Percentiles rank a stretch among this genome's conserved stretches.
Evolutionary conservation across 192 early-diverging fungal species (phyloP).

Genomic region (Oehlia diaphana): DNA sequence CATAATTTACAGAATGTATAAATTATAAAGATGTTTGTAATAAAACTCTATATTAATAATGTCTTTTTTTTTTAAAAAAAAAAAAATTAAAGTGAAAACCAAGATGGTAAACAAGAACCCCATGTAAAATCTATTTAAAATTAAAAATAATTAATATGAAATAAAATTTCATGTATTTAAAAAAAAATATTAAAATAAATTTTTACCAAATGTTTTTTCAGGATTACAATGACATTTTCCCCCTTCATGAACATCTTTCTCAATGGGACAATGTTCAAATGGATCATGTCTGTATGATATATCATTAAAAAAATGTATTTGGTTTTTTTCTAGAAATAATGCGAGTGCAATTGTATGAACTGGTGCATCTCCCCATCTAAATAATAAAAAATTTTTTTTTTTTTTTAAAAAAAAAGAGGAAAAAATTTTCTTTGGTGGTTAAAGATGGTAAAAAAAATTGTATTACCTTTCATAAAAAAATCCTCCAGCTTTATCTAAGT

Average conservation of each 20-base stretch:
- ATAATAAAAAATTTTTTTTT: neutral
- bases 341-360: conserved; percentile 72
- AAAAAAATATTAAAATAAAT: neutral
- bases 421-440: neutral
- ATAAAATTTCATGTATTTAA: neutral
- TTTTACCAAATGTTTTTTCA: conserved; percentile 52
- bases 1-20: neutral
- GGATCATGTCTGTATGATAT: conserved; percentile 70
- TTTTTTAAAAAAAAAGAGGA: neutral
- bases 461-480: too few relatives aligned
- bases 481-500: too few relatives aligned
- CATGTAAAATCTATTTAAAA: neutral
- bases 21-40: neutral
- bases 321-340: conserved; percentile 58
- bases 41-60: neutral
- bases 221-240: conserved; percentile 54
- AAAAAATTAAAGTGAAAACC: neutral
- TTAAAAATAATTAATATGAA: neutral
- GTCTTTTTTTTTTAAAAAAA: neutral
- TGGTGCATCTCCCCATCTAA: conserved; percentile 74
- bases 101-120: neutral
- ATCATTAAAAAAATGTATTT: conserved; percentile 78
- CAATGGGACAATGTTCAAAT: conserved; percentile 71
- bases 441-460: too few relatives aligned
- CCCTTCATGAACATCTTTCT: conserved; percentile 39